These are phyloP conservation scores for Pachyrhizus erosus DNA, from an alignment of 306 rosid species.

Conservation along the genomic window DNA sequence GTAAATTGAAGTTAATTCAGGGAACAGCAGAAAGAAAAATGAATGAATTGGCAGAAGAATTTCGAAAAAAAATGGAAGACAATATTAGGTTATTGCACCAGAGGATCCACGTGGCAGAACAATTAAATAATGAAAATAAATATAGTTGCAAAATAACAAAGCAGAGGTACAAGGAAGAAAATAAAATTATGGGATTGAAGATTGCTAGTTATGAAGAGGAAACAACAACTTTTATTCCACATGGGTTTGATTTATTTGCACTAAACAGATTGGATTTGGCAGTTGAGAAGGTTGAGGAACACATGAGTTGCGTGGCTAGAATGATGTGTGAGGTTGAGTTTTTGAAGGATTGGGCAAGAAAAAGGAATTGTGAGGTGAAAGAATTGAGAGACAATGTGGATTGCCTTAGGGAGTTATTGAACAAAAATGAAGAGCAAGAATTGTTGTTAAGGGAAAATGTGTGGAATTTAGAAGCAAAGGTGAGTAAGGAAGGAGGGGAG, in stretches of 20 bases:
- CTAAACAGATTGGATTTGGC: slow-evolving; percentile 41
- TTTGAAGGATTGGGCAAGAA: slow-evolving; percentile 55
- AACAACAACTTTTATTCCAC: not conserved
- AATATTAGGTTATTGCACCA: slow-evolving; percentile 60
- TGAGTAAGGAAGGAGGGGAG: slow-evolving; percentile 72
- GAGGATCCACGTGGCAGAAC: slow-evolving; percentile 76
- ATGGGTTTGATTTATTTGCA: not conserved
- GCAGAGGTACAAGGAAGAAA: slow-evolving; percentile 57
- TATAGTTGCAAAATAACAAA: slow-evolving; percentile 50
- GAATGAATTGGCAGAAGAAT: slow-evolving; percentile 62
- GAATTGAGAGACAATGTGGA: slow-evolving; percentile 41
- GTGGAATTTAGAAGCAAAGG: slow-evolving; percentile 65
- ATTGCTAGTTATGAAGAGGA: slow-evolving; percentile 49
- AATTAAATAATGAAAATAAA: slow-evolving; percentile 65
- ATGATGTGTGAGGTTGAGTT: slow-evolving; percentile 52
- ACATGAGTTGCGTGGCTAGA: slow-evolving; percentile 41
- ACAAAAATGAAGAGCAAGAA: slow-evolving; percentile 62
- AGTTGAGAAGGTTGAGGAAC: slow-evolving; percentile 48
- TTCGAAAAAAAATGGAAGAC: slow-evolving; percentile 59
- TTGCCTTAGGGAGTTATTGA: slow-evolving; percentile 40
- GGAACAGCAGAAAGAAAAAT: slow-evolving; percentile 59
- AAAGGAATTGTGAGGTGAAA: slow-evolving; percentile 48
- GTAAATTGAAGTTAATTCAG: slow-evolving; percentile 33
- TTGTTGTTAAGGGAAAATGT: slow-evolving; percentile 59
- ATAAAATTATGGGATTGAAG: slow-evolving; percentile 45